Percentiles rank a stretch among this genome's conserved stretches.
phyloP scores from a whole-genome alignment of 208 protist genomes.

The Trypanosoma rangeli region DNA sequence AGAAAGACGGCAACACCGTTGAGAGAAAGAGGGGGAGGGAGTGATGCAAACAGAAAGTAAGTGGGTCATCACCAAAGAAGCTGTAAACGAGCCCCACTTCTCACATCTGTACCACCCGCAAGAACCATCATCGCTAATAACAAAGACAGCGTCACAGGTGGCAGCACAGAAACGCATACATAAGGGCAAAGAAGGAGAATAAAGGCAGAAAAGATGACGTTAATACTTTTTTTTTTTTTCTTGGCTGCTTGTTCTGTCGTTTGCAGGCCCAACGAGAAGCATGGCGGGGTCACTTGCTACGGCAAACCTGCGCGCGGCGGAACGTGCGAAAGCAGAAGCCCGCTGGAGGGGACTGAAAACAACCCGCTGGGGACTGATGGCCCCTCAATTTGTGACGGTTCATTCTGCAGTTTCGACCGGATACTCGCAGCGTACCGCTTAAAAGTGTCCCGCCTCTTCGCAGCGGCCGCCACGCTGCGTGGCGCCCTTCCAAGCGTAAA shows the following conservation, averaged over 20 bases:
- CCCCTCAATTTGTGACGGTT: slow-evolving; percentile 16
- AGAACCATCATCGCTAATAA: not conserved
- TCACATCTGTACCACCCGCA: no score
- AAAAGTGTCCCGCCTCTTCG: slow-evolving; percentile 40
- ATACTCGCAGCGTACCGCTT: slow-evolving; percentile 36
- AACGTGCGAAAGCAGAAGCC: slow-evolving; percentile 4
- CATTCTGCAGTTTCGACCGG: slow-evolving; percentile 31
- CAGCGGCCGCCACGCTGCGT: not conserved
- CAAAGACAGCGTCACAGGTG: no score
- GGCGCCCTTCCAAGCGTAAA: not conserved
- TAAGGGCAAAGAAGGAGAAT: not conserved
- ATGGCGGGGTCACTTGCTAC: not conserved
- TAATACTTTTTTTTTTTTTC: not conserved
- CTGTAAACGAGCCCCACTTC: no score
- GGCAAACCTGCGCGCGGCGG: not conserved
- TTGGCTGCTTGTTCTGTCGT: no score
- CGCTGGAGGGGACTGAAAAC: slow-evolving; percentile 20
- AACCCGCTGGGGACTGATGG: slow-evolving; percentile 21
- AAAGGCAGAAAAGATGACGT: not conserved
- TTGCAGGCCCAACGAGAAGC: not conserved
- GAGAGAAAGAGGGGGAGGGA: no score
- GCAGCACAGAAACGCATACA: not conserved
- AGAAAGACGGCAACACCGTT: no score
- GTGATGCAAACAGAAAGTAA: no score
- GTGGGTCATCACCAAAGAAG: no score